Evolutionary conservation across 768 basidiomycete genomes (phyloP).

Genomic region (Amylocystis lapponica): DNA sequence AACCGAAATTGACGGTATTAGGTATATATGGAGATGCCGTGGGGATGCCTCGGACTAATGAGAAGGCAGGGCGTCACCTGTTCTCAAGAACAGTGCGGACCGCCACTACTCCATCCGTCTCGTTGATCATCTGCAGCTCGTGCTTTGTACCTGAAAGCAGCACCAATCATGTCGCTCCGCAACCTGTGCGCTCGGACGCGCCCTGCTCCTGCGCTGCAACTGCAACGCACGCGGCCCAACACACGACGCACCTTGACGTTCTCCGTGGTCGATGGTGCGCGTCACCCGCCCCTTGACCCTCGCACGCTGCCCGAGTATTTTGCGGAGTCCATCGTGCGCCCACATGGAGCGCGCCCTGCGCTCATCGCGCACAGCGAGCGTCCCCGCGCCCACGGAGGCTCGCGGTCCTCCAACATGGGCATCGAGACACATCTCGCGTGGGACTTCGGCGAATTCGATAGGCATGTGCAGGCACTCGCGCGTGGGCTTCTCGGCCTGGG

Average conservation of each 20-base stretch:
- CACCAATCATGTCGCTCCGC: no score
- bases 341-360: constrained; percentile 47
- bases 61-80: no score
- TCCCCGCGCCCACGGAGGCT: constrained; percentile 56
- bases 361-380: constrained; percentile 59
- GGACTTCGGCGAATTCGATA: constrained; percentile 67
- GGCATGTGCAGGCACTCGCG: constrained; percentile 60
- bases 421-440: constrained; percentile 55
- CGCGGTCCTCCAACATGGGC: constrained; percentile 44
- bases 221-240: no score
- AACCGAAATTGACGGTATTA: no score
- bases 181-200: no score
- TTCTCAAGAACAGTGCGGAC: no score
- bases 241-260: constrained; percentile 8
- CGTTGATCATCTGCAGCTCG: no score
- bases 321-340: constrained; percentile 44
- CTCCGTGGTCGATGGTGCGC: constrained; percentile 54
- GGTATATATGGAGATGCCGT: no score
- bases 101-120: no score
- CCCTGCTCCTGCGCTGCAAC: no score
- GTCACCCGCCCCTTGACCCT: constrained; percentile 46
- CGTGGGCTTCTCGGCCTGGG: constrained; percentile 66
- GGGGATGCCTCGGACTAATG: no score
- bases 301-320: constrained; percentile 64
- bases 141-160: no score